Base-by-base conservation (phyloP, 2,329 filamentous ascomycete species). In the Pseudopithomyces chartarum region DNA sequence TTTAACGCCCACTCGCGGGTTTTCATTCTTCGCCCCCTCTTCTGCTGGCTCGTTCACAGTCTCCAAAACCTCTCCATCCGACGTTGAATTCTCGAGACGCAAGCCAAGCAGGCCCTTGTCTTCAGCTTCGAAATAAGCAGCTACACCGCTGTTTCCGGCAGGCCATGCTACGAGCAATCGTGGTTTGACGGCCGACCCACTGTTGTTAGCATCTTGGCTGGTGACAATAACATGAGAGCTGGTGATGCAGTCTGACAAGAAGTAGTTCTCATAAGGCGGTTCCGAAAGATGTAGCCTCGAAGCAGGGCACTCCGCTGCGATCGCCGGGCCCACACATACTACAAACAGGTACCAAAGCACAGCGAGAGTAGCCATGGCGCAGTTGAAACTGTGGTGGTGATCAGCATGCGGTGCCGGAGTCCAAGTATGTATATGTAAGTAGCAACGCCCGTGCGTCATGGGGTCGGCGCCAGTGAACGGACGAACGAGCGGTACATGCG, bases 161-260 rank as follows among this genome's bases (percentile, higher is more conserved):
- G 87, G 86, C 86, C 86, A 89, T 8, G 86, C 87, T 7, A 75
- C 66, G 11, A 87, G 76, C 20, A 89, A 70, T n/a, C 86, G 78
- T 8, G 86, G 85, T 0, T 80, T 78, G 57, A 87, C 84, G 33
- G 85, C 75, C 1, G 76, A 80, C 1, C 87, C 73, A 61, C 87
- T 80, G 54, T 87, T 80, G 54, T 82, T 86, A 17, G 48, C 48
- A 15, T 80, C 77, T 1, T 86, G 86, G 56, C 79, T 87, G 0
- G 85, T 88, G 0, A 89, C 75, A 0, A 89, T 81, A 0, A 86
- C 84, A 61, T 89, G 86, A 5, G 80, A 80, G 33, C 83, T 81
- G 1, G 81, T 79, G 59, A 86, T 79, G 69, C 85, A 88, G 65
- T 89, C 86, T 0, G 85, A 87, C 61, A 87, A 85, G 73, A 89